Base-by-base conservation (phyloP, 257 asterid genomes). In the Orobanche coerulescens region DNA sequence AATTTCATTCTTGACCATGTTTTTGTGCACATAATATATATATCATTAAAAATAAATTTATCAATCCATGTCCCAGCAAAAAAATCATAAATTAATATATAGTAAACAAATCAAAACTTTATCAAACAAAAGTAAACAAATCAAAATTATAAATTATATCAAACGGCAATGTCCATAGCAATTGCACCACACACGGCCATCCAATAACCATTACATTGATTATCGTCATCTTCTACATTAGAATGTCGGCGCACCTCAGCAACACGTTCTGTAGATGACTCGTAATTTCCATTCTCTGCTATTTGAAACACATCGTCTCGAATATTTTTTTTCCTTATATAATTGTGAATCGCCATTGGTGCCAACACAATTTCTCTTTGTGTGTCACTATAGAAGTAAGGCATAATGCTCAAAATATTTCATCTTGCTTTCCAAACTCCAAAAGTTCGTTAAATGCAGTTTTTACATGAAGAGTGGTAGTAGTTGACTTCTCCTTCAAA, bases 351-450 rank as follows among this genome's bases (percentile, higher is more conserved):
- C 13, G 42, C 12, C 42, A 36, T 36, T 5, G 42, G 6, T 36
- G 42, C 48, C 15, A 42, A 12, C 48, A 42, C 18, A 42, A 42
- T 42, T 42, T 42, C 48, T 42, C 48, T 42, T 42, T 28, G 42
- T 12, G 14, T 51, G 37, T 51, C 58, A 13, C n/a, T 54, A 7
- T 28, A 23, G 14, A 9, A 30, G n/a, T 54, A 54, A 28, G 42
- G 43, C 43, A 30, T 54, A 30, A 26, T 46, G 19, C 28, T 28
- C 16, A 56, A 56, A 31, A 56, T 31, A 33, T 58, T 58, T 49
- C 63, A 58, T 19, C 49, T 19, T 20, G 64, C 36, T 58, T 58
- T 58, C 64, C 22, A 58, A 10, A 58, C 51, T 39, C 50, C 36
- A 42, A 39, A 58, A 4, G 36, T 58, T 4, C 64, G 6, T 39